Percentiles rank a stretch among this genome's conserved stretches.
Conservation (phyloP, 2,329 filamentous ascomycete genomes). For the Diplodia mutila region DNA sequence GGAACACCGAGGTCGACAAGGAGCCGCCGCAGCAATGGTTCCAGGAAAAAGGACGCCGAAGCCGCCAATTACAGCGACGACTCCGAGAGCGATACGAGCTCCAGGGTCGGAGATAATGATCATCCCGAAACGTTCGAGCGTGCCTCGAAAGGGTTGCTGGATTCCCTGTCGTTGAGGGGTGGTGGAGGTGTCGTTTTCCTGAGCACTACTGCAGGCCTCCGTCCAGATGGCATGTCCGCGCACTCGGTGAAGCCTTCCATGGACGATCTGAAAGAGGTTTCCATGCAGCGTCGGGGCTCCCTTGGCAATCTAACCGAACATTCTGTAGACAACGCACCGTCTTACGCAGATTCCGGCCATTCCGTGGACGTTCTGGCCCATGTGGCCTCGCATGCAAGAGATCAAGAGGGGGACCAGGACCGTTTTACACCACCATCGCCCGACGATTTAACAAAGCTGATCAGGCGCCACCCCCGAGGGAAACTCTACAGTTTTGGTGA, state of each 20-base stretch:
- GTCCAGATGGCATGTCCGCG: slow-evolving; percentile 2
- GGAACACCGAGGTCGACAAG: not conserved
- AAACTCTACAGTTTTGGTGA: slow-evolving; percentile 43
- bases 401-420: not conserved
- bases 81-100: slow-evolving; percentile 2
- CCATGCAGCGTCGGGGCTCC: not conserved
- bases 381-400: not conserved
- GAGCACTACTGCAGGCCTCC: slow-evolving; percentile 19
- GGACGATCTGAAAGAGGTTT: not conserved
- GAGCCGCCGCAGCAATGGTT: not conserved
- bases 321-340: not conserved
- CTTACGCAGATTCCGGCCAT: slow-evolving; percentile 17
- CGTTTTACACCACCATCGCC: slow-evolving; percentile 30
- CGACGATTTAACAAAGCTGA: slow-evolving; percentile 29
- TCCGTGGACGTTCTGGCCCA: slow-evolving; percentile 9
- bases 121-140: slow-evolving; percentile 51
- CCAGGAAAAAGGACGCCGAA: not conserved
- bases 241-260: slow-evolving; percentile 9
- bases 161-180: slow-evolving; percentile 50
- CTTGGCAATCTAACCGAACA: not conserved
- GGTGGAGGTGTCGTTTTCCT: slow-evolving; percentile 53
- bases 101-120: slow-evolving; percentile 35
- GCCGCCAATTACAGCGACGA: slow-evolving; percentile 5
- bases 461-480: slow-evolving; percentile 39
- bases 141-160: slow-evolving; percentile 53